A percentile compares a stretch with the other conserved stretches of the same genome.
Evolutionary conservation across 2,329 filamentous ascomycete species (phyloP).

Genomic region (Colletotrichum destructivum): DNA sequence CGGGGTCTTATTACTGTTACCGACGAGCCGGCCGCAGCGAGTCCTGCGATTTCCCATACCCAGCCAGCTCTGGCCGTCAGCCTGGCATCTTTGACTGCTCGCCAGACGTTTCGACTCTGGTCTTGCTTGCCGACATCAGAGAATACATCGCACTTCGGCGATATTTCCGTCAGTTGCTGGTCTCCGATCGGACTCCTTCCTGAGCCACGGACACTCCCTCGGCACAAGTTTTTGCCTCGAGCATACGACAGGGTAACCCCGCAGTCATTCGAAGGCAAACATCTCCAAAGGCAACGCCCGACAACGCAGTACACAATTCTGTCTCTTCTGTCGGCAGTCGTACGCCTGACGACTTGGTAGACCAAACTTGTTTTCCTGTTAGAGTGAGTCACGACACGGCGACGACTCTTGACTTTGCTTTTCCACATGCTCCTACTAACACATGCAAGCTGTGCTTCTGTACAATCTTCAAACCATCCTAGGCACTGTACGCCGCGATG

Average conservation of each 20-base stretch:
- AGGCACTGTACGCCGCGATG: conserved; percentile 25
- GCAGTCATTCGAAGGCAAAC: background rate
- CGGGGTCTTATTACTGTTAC: conserved; percentile 1
- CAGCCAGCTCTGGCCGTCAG: background rate
- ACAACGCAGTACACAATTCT: background rate
- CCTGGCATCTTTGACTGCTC: conserved; percentile 8
- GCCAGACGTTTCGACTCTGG: background rate
- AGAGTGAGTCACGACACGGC: conserved; percentile 27
- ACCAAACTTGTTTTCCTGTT: conserved; percentile 7
- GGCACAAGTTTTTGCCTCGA: background rate
- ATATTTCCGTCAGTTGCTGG: background rate
- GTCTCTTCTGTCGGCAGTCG: background rate
- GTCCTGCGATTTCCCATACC: background rate
- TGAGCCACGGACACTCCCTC: background rate
- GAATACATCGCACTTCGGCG: conserved; percentile 5
- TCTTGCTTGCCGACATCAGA: conserved; percentile 1
- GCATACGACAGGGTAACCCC: background rate
- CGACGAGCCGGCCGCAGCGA: background rate
- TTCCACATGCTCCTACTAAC: background rate
- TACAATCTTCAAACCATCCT: background rate
- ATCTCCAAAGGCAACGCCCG: background rate
- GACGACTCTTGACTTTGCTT: background rate
- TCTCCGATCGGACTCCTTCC: background rate
- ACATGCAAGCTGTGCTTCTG: background rate
- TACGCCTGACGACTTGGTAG: background rate